A percentile compares a stretch with the other conserved stretches of the same genome.
These are phyloP conservation scores for Canavalia gladiata DNA, from an alignment of 306 rosid genomes.

Conservation along the genomic window DNA sequence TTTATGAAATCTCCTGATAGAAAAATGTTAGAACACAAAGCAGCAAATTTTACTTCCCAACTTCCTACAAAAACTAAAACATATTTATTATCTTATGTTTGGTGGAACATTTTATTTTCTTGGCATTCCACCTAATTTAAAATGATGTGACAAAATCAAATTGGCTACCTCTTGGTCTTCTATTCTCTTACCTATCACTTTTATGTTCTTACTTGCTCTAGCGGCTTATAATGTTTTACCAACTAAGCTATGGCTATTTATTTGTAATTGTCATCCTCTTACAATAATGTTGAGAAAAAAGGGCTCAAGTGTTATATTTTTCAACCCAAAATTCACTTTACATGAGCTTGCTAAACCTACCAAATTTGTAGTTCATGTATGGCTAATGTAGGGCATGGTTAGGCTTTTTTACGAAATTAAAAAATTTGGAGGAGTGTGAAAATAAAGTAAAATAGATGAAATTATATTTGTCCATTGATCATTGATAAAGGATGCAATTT, in stretches of 20 bases:
- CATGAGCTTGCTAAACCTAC: no score
- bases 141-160: neutral
- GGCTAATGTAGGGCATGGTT: neutral
- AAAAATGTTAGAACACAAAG: neutral
- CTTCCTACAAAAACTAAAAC: no score
- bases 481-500: neutral
- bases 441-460: neutral
- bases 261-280: neutral
- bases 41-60: no score
- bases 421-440: neutral
- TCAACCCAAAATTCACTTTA: neutral
- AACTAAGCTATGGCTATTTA: neutral
- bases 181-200: neutral
- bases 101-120: no score
- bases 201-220: neutral
- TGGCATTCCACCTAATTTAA: no score
- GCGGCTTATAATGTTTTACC: neutral
- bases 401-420: neutral
- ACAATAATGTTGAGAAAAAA: neutral
- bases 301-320: neutral
- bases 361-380: neutral
- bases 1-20: neutral
- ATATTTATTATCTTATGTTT: no score
- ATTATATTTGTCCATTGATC: neutral
- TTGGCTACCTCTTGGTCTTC: neutral